These are phyloP conservation scores for Clarkia xantiana DNA, from an alignment of 345 rosid genomes.

Conservation along the genomic window DNA sequence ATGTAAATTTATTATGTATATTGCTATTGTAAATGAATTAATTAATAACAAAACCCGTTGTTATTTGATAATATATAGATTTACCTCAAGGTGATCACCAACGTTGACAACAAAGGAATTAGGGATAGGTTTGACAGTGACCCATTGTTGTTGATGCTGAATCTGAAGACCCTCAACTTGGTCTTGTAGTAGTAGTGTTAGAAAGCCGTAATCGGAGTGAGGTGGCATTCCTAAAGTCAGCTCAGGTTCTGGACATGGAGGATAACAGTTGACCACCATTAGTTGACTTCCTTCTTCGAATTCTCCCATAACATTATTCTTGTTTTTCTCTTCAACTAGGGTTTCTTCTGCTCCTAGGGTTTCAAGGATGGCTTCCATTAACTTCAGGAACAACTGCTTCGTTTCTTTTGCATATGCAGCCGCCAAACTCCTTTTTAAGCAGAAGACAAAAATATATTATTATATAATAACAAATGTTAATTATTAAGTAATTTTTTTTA, in stretches of 20 bases:
- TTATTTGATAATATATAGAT: no score
- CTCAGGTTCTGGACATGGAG: slow-evolving; percentile 80
- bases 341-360: slow-evolving; percentile 25
- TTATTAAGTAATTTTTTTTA: no score
- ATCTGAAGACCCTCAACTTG: slow-evolving; percentile 66
- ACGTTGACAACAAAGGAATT: slow-evolving; percentile 64
- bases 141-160: slow-evolving; percentile 41
- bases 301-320: slow-evolving; percentile 19
- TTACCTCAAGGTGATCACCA: slow-evolving; percentile 91
- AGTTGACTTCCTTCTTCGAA: slow-evolving; percentile 64
- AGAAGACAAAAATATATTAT: neutral
- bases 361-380: slow-evolving; percentile 62
- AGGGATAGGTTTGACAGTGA: slow-evolving; percentile 58
- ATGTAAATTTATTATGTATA: no score
- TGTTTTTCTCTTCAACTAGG: slow-evolving; percentile 2
- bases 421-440: slow-evolving; percentile 39
- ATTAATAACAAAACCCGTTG: no score
- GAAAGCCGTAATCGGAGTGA: slow-evolving; percentile 80
- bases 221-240: slow-evolving; percentile 89
- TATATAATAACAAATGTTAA: no score
- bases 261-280: slow-evolving; percentile 61
- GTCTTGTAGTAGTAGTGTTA: slow-evolving; percentile 82
- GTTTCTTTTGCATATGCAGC: slow-evolving; percentile 56
- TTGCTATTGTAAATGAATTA: no score
- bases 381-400: slow-evolving; percentile 32